These are phyloP conservation scores for Gypsophila paniculata DNA, from an alignment of 179 eudicot species.

Conservation along the genomic window DNA sequence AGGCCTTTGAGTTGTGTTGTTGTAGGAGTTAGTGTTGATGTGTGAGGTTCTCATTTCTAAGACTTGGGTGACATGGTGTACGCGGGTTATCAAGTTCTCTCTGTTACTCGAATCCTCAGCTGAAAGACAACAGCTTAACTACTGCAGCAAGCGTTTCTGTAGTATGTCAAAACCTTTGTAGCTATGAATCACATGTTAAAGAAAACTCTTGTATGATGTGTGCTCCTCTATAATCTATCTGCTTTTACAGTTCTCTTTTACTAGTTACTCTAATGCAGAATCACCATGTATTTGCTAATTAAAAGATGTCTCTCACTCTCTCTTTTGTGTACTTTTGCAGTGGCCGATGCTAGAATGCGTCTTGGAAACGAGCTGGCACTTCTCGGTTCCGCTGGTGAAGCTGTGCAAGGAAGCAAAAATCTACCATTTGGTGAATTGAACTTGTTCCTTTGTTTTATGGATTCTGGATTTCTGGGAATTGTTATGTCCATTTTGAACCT, in stretches of 20 bases:
- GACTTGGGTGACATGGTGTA: too few relatives aligned
- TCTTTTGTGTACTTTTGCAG: conserved; percentile 6
- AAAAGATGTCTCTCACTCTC: neutral
- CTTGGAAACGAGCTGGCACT: neutral
- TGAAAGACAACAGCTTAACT: too few relatives aligned
- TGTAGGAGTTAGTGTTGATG: too few relatives aligned
- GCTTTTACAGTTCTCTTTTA: neutral
- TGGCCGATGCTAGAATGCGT: neutral
- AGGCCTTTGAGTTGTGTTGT: too few relatives aligned
- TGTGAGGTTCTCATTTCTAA: too few relatives aligned
- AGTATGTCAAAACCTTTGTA: too few relatives aligned
- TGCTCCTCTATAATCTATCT: neutral
- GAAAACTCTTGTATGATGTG: too few relatives aligned
- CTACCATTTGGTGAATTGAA: conserved; percentile 1
- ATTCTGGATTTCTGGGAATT: neutral
- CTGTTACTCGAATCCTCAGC: too few relatives aligned
- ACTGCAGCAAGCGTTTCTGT: too few relatives aligned
- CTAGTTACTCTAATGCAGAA: neutral
- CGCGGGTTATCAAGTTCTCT: too few relatives aligned
- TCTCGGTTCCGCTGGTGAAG: neutral
- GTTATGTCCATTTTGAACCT: neutral
- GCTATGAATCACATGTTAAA: too few relatives aligned
- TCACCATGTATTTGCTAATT: neutral
- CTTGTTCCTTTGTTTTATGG: neutral
- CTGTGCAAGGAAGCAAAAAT: neutral